Conservation (phyloP, 352 stramenopile species). For the Globisporangium cylindrosporum region DNA sequence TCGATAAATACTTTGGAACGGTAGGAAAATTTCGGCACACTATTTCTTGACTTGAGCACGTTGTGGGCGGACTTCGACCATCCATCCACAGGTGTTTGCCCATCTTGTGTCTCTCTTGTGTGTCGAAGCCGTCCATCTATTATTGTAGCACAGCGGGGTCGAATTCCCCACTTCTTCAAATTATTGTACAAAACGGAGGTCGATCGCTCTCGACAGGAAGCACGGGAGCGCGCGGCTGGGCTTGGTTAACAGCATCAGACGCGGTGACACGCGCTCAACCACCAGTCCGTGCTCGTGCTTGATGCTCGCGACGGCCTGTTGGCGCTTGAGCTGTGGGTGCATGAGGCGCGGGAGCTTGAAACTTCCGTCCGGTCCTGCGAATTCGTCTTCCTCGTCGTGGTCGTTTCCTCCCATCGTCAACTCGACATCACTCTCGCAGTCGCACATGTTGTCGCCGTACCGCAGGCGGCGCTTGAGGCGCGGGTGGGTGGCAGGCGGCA, state of each 20-base stretch:
- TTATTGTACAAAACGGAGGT: constrained; percentile 19
- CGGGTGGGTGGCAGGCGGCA: not conserved
- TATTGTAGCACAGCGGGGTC: constrained; percentile 5
- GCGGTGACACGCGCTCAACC: not conserved
- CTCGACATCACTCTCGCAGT: constrained; percentile 2
- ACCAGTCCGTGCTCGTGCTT: constrained; percentile 5
- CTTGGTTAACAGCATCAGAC: not conserved
- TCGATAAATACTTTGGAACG: constrained; percentile 2
- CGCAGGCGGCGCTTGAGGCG: constrained; percentile 9
- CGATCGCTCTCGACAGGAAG: constrained; percentile 5
- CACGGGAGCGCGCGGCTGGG: constrained; percentile 7
- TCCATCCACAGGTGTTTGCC: not conserved
- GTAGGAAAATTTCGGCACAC: not conserved
- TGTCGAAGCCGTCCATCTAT: not conserved
- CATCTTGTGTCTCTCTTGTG: not conserved
- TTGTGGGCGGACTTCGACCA: not conserved
- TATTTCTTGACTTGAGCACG: not conserved
- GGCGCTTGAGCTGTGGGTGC: constrained; percentile 12
- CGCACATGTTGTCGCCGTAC: constrained; percentile 1
- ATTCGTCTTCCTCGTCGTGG: constrained; percentile 1
- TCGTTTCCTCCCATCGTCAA: not conserved
- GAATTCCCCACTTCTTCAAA: not conserved
- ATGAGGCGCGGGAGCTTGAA: constrained; percentile 14
- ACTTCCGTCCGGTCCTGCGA: constrained; percentile 2
- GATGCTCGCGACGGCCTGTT: constrained; percentile 3